Conservation (phyloP, 1,284 basidiomycete genomes). For the Trichosporon sp. region DNA sequence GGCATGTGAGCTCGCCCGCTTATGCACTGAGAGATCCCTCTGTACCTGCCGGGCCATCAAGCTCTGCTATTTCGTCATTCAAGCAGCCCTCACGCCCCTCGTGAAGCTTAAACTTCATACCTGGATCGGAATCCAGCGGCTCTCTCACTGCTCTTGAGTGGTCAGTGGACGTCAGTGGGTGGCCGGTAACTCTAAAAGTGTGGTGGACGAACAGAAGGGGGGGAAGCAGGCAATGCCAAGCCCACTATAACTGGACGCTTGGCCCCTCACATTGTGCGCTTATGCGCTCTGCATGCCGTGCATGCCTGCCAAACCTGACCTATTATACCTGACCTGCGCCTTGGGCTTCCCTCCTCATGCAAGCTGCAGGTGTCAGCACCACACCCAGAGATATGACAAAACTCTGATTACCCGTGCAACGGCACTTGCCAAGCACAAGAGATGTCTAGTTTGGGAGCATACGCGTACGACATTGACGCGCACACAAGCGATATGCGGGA, state of each 20-base stretch:
- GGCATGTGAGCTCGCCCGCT: no score
- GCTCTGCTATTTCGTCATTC: no score
- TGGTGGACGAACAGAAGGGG: neutral
- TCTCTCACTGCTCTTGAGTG: neutral
- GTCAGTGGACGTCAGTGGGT: neutral
- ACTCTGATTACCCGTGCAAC: neutral
- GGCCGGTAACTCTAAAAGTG: neutral
- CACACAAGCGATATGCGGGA: no score
- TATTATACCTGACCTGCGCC: no score
- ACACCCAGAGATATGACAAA: neutral
- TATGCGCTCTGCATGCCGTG: neutral
- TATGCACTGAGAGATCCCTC: no score
- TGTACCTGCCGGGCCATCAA: no score
- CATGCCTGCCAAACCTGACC: neutral
- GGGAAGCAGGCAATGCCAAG: neutral
- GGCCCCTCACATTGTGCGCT: neutral
- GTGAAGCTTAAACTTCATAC: neutral
- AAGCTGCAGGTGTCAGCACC: no score
- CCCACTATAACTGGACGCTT: slow-evolving; percentile 6
- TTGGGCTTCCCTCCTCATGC: no score
- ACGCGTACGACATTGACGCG: no score
- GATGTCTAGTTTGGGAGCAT: no score
- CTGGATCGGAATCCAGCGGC: neutral
- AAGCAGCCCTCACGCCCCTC: no score
- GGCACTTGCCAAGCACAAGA: no score